Percentiles rank a stretch among this genome's conserved stretches.
phyloP scores from a whole-genome alignment of 176 grass and related monocot genomes.

The Thinopyrum elongatum region DNA sequence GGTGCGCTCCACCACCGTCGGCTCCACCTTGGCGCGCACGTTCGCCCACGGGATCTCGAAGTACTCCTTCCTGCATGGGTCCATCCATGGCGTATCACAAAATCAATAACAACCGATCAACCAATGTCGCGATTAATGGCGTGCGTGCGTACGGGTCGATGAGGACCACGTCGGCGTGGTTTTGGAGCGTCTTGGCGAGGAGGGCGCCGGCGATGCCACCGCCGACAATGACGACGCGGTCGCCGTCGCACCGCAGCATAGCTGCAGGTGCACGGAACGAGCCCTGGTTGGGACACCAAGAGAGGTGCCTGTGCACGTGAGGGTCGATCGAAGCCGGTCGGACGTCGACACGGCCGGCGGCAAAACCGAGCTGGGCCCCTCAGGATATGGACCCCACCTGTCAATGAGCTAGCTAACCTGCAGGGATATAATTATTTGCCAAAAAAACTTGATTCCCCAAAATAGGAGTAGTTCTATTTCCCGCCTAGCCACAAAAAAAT shows the following conservation, averaged over 20 bases:
- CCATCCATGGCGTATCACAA: not conserved
- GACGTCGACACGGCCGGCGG: not conserved
- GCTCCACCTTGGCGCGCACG: constrained; percentile 65
- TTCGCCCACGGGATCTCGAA: constrained; percentile 87
- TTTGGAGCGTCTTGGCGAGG: constrained; percentile 65
- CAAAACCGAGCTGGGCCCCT: not conserved
- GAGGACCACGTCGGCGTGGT: constrained; percentile 60
- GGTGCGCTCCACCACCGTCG: constrained; percentile 37
- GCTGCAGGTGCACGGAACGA: not conserved
- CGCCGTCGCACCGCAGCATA: constrained; percentile 43
- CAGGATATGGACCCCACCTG: constrained; percentile 5
- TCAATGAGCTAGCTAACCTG: not conserved
- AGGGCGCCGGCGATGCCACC: constrained; percentile 72
- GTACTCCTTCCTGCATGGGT: constrained; percentile 60
- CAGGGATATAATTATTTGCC: not conserved
- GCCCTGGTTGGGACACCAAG: not conserved
- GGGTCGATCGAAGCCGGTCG: not conserved
- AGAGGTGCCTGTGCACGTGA: not conserved
- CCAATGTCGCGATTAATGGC: not conserved
- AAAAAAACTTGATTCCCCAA: constrained; percentile 18
- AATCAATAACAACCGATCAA: not conserved
- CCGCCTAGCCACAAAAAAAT: not conserved
- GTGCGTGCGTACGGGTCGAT: constrained; percentile 56
- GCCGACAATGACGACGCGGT: constrained; percentile 68
- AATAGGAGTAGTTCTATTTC: constrained; percentile 29